These are phyloP conservation scores for Hygrophorus russula DNA, from an alignment of 768 basidiomycete genomes.

Conservation along the genomic window DNA sequence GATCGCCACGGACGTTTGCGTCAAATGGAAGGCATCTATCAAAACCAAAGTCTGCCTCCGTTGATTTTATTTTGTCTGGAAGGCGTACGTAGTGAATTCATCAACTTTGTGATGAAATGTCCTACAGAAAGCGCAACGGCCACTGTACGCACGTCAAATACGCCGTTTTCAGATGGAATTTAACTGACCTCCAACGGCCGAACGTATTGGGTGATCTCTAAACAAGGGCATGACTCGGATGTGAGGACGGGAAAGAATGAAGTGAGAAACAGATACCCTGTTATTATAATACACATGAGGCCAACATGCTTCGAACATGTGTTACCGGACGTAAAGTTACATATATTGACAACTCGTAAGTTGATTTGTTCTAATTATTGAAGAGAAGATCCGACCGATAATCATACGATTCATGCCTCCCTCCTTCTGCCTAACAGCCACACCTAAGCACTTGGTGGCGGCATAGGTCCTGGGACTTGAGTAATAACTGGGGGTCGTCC, in stretches of 20 bases:
- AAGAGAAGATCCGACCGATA: constrained; percentile 4
- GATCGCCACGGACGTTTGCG: constrained; percentile 65
- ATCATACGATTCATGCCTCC: not conserved
- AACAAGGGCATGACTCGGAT: constrained; percentile 42
- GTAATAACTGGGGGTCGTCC: constrained; percentile 52
- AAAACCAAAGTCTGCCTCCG: constrained; percentile 3
- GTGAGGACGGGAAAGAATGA: not conserved
- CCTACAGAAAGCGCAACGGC: constrained; percentile 36
- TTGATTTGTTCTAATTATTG: not conserved
- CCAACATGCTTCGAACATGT: constrained; percentile 4
- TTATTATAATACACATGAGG: constrained; percentile 4
- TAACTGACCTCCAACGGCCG: constrained; percentile 27
- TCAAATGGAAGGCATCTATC: constrained; percentile 51
- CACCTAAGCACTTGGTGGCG: no score
- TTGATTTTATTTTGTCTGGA: not conserved
- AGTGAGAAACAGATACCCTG: constrained; percentile 3
- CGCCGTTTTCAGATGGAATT: not conserved
- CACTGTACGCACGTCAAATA: constrained; percentile 20
- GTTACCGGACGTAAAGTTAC: no score
- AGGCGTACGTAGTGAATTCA: constrained; percentile 34
- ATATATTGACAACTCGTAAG: no score
- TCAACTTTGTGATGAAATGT: constrained; percentile 38
- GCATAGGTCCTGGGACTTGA: constrained; percentile 32
- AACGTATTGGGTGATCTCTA: constrained; percentile 34
- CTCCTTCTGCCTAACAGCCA: not conserved